Conservation (phyloP, 257 asterid species). For the Anisodus tanguticus region DNA sequence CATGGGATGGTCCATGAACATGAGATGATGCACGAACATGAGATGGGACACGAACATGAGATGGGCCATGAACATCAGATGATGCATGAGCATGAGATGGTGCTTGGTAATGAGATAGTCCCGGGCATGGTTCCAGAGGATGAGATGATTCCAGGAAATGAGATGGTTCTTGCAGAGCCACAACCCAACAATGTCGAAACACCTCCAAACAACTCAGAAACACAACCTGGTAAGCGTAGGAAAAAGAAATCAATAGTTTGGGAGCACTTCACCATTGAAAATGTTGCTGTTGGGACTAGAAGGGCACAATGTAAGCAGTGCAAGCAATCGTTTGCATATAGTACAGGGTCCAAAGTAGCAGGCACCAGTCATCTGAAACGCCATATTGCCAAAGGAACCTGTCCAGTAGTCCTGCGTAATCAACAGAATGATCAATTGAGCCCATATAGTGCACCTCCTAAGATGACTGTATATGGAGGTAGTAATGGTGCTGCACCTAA, state of each 20-base stretch:
- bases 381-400: conserved; percentile 88
- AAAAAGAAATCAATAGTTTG: conserved; percentile 95
- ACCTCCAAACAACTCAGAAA: conserved; percentile 36
- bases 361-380: conserved; percentile 99
- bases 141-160: conserved; percentile 17
- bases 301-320: conserved; percentile 95
- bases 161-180: conserved; percentile 59
- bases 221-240: conserved; percentile 56
- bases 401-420: conserved; percentile 73
- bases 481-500: conserved; percentile 57
- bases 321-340: conserved; percentile 97
- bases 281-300: conserved; percentile 72
- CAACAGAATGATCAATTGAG: conserved; percentile 32
- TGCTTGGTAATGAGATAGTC: conserved; percentile 16
- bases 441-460: conserved; percentile 80
- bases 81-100: background rate
- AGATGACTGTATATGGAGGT: conserved; percentile 46
- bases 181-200: conserved; percentile 45
- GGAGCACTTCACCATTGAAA: conserved; percentile 96
- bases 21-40: background rate
- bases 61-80: background rate
- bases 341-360: conserved; percentile 93
- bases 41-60: conserved; percentile 1
- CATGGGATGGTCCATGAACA: conserved; percentile 21
- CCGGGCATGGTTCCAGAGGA: background rate